Conservation (phyloP, 1,284 basidiomycete genomes). For the Cystobasidium pallidum region DNA sequence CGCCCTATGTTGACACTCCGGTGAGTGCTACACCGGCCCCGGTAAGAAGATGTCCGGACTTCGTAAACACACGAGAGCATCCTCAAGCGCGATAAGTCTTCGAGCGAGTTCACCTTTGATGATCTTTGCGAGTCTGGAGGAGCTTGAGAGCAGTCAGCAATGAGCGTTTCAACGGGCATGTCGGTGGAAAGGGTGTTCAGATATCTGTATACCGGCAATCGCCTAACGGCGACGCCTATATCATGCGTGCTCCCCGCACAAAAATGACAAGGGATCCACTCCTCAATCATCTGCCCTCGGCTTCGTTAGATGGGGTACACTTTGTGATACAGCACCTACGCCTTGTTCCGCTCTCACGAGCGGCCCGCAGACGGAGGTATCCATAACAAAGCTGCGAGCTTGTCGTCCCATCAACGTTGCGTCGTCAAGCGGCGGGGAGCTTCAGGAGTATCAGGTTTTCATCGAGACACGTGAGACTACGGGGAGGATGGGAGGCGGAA, state of each 20-base stretch:
- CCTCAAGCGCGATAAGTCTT: no score
- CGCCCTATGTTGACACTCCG: no score
- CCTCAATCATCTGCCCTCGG: constrained; percentile 31
- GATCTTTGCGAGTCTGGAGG: no score
- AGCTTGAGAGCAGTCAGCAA: neutral
- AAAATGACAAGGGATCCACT: constrained; percentile 41
- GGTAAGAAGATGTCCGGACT: no score
- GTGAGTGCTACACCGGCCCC: no score
- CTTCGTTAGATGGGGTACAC: neutral
- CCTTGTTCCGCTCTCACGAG: constrained; percentile 36
- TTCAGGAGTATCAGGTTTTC: constrained; percentile 44
- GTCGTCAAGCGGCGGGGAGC: constrained; percentile 35
- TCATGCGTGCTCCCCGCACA: constrained; percentile 29
- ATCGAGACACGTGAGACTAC: constrained; percentile 7
- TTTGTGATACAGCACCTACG: neutral
- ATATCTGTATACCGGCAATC: constrained; percentile 40
- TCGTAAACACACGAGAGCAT: no score
- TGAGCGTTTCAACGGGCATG: neutral
- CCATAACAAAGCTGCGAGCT: neutral
- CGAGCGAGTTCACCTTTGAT: no score
- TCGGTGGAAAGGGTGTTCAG: constrained; percentile 14
- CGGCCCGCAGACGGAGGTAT: constrained; percentile 23
- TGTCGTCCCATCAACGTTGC: neutral
- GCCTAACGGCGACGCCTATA: constrained; percentile 10
- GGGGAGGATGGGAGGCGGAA: neutral